phyloP scores from a whole-genome alignment of 768 basidiomycete species.

The Cantharellus anzutake region DNA sequence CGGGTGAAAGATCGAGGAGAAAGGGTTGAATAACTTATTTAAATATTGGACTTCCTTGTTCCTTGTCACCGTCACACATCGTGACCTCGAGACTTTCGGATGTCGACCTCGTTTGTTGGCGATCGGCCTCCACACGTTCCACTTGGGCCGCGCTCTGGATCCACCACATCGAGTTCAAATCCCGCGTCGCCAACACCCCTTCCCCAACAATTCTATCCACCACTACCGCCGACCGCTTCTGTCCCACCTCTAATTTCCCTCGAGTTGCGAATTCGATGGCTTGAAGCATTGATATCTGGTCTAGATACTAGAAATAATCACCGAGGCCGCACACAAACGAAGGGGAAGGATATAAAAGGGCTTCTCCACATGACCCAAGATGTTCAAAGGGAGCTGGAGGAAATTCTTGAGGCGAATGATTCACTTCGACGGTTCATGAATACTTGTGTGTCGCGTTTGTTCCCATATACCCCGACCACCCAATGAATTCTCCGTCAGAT shows the following conservation, averaged over 20 bases:
- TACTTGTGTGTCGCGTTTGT: conserved; percentile 32
- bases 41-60: no score
- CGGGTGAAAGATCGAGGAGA: no score
- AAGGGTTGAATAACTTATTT: no score
- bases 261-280: conserved; percentile 57
- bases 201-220: no score
- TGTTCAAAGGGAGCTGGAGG: conserved; percentile 36
- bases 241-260: conserved; percentile 43
- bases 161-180: no score
- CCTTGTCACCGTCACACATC: no score
- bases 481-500: conserved; percentile 23
- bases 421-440: conserved; percentile 56
- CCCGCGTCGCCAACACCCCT: no score
- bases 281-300: conserved; percentile 60
- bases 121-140: no score
- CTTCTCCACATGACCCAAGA: conserved; percentile 23
- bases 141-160: no score
- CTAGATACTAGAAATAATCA: conserved; percentile 13
- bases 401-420: conserved; percentile 46
- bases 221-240: no score
- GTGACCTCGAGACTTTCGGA: no score
- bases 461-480: neutral
- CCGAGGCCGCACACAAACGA: neutral
- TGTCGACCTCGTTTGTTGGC: no score
- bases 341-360: neutral